Percentiles rank a stretch among this genome's conserved stretches.
Evolutionary conservation across 768 basidiomycete genomes (phyloP).

Genomic region (Cystofilobasidium ferigula): DNA sequence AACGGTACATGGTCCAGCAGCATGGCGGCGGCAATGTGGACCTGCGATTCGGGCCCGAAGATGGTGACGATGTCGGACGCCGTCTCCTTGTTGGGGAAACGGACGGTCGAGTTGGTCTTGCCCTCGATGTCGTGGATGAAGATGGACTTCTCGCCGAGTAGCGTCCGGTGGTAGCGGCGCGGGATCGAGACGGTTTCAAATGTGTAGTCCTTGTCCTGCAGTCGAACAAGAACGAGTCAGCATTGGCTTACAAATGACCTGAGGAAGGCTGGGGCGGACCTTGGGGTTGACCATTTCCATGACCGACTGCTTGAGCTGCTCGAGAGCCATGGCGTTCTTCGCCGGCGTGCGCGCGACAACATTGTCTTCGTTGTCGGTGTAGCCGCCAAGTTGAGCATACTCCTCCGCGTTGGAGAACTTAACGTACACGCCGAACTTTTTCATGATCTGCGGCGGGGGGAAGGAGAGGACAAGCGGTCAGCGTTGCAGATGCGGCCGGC

Average conservation of each 20-base stretch:
- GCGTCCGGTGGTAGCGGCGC: constrained; percentile 82
- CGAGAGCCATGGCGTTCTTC: constrained; percentile 90
- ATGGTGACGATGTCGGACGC: constrained; percentile 94
- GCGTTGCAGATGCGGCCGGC: too few species aligned
- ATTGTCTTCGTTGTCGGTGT: constrained; percentile 95
- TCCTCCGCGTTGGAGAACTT: constrained; percentile 98
- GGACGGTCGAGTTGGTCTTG: constrained; percentile 84
- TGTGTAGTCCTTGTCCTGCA: constrained; percentile 89
- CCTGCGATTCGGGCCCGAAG: constrained; percentile 92
- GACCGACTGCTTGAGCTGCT: constrained; percentile 86
- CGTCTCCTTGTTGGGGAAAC: constrained; percentile 81
- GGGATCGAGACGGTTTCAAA: constrained; percentile 88
- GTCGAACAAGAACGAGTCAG: not conserved
- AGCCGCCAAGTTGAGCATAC: constrained; percentile 85
- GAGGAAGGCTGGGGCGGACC: constrained; percentile 50
- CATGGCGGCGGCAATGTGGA: constrained; percentile 94
- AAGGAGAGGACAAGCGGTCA: not conserved
- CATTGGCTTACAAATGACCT: not conserved
- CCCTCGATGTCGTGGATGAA: constrained; percentile 94
- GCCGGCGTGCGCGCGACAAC: constrained; percentile 96
- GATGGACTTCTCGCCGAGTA: constrained; percentile 90
- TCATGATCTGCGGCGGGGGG: constrained; percentile 62
- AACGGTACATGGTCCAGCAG: constrained; percentile 55
- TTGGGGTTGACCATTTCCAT: constrained; percentile 97
- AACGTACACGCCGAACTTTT: constrained; percentile 98